Conservation (phyloP, 164 flowering plant genomes). For the Tetrastigma voinierianum region DNA sequence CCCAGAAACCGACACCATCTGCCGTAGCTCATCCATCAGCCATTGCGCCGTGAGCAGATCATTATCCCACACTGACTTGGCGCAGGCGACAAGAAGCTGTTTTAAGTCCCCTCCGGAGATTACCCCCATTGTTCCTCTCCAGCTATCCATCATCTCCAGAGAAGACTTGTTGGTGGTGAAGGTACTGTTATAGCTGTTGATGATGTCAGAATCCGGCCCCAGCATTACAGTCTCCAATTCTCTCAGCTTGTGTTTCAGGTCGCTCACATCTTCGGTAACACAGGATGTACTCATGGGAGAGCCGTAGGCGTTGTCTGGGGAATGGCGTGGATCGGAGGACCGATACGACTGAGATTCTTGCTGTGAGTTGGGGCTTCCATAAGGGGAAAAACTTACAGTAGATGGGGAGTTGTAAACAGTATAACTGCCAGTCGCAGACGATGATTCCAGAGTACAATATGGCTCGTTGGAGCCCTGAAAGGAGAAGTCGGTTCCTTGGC, state of each 20-base stretch:
- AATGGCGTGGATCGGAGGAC: constrained; percentile 13
- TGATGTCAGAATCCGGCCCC: constrained; percentile 48
- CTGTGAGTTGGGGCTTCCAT: constrained; percentile 38
- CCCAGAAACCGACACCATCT: constrained; percentile 57
- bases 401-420: constrained; percentile 23
- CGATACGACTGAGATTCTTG: constrained; percentile 34
- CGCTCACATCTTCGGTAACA: constrained; percentile 43
- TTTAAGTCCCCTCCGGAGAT: constrained; percentile 33
- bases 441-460: constrained; percentile 51
- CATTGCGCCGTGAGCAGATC: constrained; percentile 32
- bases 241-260: constrained; percentile 47
- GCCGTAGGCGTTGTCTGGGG: constrained; percentile 31
- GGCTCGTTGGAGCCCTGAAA: constrained; percentile 12
- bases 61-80: constrained; percentile 43
- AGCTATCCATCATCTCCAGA: constrained; percentile 31
- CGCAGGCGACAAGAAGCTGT: constrained; percentile 39
- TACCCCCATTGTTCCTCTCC: constrained; percentile 31
- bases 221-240: constrained; percentile 57
- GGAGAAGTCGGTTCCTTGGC: constrained; percentile 20
- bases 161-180: constrained; percentile 13
- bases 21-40: constrained; percentile 40
- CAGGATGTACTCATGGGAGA: constrained; percentile 46
- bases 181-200: constrained; percentile 19
- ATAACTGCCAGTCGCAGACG: constrained; percentile 25
- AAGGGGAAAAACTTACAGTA: constrained; percentile 29